phyloP scores from a whole-genome alignment of 192 early-diverging fungal genomes.

The Martensiomyces pterosporus region DNA sequence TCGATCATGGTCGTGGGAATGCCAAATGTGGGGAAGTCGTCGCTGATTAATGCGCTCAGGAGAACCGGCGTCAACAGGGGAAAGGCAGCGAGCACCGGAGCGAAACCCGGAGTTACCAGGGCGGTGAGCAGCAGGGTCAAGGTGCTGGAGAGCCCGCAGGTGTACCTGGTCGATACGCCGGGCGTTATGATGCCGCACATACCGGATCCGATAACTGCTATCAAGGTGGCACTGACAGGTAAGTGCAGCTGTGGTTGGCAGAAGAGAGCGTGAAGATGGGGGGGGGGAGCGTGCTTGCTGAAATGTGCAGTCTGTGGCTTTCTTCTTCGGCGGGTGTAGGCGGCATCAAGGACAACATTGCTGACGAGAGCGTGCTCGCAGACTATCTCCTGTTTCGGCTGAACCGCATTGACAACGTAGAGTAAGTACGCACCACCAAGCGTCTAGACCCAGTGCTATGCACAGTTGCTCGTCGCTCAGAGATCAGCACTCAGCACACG shows the following conservation, averaged over 20 bases:
- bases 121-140: conserved; percentile 70
- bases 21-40: conserved; percentile 96
- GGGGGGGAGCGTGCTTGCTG: no score
- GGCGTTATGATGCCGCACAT: conserved; percentile 90
- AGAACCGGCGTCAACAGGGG: conserved; percentile 67
- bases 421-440: conserved; percentile 32
- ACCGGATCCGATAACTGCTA: conserved; percentile 68
- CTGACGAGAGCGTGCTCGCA: conserved; percentile 75
- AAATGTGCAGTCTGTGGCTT: no score
- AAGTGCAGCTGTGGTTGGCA: no score
- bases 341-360: conserved; percentile 80
- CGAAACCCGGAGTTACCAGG: conserved; percentile 82
- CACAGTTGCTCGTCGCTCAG: no score
- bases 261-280: no score
- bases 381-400: conserved; percentile 89
- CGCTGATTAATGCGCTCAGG: conserved; percentile 84
- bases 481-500: no score
- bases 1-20: conserved; percentile 84
- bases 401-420: conserved; percentile 56
- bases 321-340: no score
- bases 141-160: conserved; percentile 80
- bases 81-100: conserved; percentile 81
- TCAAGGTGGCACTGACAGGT: conserved; percentile 89
- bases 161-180: conserved; percentile 93
- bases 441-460: no score